phyloP scores from a whole-genome alignment of 1,284 basidiomycete genomes.

The Singerocomus inundabilis region DNA sequence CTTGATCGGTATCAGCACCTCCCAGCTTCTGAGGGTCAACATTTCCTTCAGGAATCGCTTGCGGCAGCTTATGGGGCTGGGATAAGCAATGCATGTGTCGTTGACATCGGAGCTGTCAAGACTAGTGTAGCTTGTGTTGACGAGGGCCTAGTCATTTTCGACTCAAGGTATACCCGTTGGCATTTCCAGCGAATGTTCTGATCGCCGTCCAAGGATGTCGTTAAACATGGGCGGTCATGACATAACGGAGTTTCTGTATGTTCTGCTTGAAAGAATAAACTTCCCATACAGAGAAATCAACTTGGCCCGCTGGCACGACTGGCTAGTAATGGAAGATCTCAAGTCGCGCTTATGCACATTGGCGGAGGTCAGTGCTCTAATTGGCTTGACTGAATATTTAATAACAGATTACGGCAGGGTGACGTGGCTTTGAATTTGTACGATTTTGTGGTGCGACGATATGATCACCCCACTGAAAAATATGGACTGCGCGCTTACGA shows the following conservation, averaged over 20 bases:
- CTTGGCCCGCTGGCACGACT: conserved; percentile 76
- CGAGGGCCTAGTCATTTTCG: conserved; percentile 86
- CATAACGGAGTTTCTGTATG: conserved; percentile 85
- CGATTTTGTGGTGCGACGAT: conserved; percentile 84
- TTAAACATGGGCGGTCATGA: conserved; percentile 92
- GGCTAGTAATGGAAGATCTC: conserved; percentile 86
- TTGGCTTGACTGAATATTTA: neutral
- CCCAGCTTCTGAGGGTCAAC: neutral
- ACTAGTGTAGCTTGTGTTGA: conserved; percentile 94
- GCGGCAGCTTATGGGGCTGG: conserved; percentile 96
- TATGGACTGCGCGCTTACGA: conserved; percentile 93
- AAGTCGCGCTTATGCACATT: conserved; percentile 83
- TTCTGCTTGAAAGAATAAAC: conserved; percentile 76
- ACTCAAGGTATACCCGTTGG: conserved; percentile 69
- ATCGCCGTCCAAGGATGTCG: conserved; percentile 57
- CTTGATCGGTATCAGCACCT: neutral
- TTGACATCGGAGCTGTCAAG: conserved; percentile 87
- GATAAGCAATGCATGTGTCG: conserved; percentile 91
- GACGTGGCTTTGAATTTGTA: conserved; percentile 87
- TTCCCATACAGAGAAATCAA: conserved; percentile 90
- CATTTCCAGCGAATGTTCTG: conserved; percentile 1
- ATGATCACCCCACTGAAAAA: conserved; percentile 78
- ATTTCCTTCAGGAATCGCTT: conserved; percentile 72
- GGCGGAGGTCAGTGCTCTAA: conserved; percentile 62
- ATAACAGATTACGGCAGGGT: conserved; percentile 50